These are phyloP conservation scores for Penicillium roqueforti DNA, from an alignment of 495 filamentous ascomycete species.

Conservation along the genomic window DNA sequence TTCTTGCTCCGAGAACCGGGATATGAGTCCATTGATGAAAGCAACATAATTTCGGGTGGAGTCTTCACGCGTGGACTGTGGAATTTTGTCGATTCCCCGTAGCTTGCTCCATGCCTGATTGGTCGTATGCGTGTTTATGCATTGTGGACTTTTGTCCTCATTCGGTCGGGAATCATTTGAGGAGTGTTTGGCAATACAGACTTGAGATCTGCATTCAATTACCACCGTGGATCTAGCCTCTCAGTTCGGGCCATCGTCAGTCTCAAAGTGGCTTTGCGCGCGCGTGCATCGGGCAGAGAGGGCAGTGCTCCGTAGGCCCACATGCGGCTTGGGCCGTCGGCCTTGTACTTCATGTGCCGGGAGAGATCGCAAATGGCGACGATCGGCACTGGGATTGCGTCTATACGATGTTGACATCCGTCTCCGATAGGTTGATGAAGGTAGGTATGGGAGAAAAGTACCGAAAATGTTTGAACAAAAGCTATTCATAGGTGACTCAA, in stretches of 20 bases:
- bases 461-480: background rate
- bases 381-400: constrained; percentile 21
- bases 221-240: constrained; percentile 4
- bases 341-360: constrained; percentile 7
- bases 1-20: too few species aligned
- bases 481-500: background rate
- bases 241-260: constrained; percentile 1
- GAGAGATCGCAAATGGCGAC: constrained; percentile 11
- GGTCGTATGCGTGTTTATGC: constrained; percentile 7
- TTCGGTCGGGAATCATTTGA: constrained; percentile 2
- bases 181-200: constrained; percentile 10
- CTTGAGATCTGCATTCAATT: constrained; percentile 1
- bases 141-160: constrained; percentile 4
- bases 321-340: constrained; percentile 23
- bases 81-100: constrained; percentile 6
- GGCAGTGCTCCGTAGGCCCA: constrained; percentile 15
- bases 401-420: background rate
- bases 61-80: background rate
- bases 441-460: background rate
- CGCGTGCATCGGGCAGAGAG: constrained; percentile 8
- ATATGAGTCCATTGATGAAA: background rate
- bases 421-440: background rate
- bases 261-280: background rate
- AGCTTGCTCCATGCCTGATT: constrained; percentile 16
- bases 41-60: background rate